These are phyloP conservation scores for Rubia yunnanensis DNA, from an alignment of 257 asterid genomes.

Conservation along the genomic window DNA sequence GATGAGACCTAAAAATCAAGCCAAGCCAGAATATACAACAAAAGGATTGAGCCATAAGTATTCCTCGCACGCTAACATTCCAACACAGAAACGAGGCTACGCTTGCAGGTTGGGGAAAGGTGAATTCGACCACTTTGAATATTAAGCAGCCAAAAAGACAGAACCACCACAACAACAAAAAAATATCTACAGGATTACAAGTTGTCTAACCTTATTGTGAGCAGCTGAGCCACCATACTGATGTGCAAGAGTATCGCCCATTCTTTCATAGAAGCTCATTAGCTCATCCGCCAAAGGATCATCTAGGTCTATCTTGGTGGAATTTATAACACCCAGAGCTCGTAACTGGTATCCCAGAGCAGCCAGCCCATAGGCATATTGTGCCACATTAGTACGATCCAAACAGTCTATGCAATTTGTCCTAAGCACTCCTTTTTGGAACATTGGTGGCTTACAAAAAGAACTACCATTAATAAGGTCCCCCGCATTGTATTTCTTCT, in stretches of 20 bases:
- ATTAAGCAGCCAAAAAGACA: background rate
- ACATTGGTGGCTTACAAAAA: constrained; percentile 39
- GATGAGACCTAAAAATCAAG: background rate
- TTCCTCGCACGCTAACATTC: background rate
- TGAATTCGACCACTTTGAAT: background rate
- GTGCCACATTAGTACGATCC: constrained; percentile 99
- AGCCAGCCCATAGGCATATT: constrained; percentile 93
- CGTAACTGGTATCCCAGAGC: constrained; percentile 83
- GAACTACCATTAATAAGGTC: constrained; percentile 30
- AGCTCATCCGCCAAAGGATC: constrained; percentile 94
- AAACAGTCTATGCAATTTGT: constrained; percentile 97
- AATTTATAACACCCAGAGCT: constrained; percentile 57
- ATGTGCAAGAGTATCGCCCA: constrained; percentile 99
- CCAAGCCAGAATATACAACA: background rate
- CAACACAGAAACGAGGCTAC: background rate
- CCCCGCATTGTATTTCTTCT: constrained; percentile 34
- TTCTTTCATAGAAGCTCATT: constrained; percentile 85
- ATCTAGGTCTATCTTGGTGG: constrained; percentile 71
- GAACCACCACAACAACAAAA: background rate
- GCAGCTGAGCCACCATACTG: constrained; percentile 99
- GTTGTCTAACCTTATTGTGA: constrained; percentile 76
- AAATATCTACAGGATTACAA: background rate
- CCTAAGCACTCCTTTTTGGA: constrained; percentile 90
- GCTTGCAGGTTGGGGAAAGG: background rate
- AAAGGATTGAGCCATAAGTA: background rate